phyloP scores from a whole-genome alignment of 768 basidiomycete genomes.

The Pisolithus orientalis region DNA sequence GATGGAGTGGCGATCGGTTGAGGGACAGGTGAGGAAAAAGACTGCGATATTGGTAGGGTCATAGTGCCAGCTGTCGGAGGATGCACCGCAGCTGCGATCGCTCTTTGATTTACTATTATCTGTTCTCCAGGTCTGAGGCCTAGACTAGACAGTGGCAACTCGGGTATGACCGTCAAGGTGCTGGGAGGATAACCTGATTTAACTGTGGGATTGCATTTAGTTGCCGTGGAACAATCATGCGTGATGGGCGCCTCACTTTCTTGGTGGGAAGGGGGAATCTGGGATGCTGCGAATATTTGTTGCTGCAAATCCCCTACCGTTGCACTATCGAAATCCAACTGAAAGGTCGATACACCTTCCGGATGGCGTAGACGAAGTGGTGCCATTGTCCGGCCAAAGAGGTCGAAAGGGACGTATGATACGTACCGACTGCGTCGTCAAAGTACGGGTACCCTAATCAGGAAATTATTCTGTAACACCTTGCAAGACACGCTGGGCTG shows the following conservation, averaged over 20 bases:
- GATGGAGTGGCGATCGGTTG: conserved; percentile 12
- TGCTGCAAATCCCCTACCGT: conserved; percentile 75
- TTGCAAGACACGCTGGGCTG: conserved; percentile 1
- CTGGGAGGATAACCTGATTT: conserved; percentile 84
- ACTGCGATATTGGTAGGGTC: conserved; percentile 8
- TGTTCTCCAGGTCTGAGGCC: conserved; percentile 79
- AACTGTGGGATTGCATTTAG: conserved; percentile 35
- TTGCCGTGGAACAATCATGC: background rate
- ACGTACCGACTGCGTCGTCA: background rate
- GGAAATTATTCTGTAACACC: conserved; percentile 2
- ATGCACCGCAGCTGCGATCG: conserved; percentile 10
- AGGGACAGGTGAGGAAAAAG: conserved; percentile 10
- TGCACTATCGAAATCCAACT: conserved; percentile 54
- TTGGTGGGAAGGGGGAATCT: conserved; percentile 73
- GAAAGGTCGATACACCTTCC: conserved; percentile 72
- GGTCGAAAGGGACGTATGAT: no score
- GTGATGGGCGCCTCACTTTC: conserved; percentile 47
- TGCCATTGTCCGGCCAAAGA: conserved; percentile 41
- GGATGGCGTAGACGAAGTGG: conserved; percentile 80
- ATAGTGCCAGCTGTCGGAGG: conserved; percentile 4
- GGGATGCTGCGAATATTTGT: conserved; percentile 56
- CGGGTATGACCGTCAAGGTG: conserved; percentile 62
- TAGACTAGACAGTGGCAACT: conserved; percentile 69
- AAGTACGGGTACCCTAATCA: background rate
- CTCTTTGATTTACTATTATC: conserved; percentile 63